These are phyloP conservation scores for Mikania micrantha DNA, from an alignment of 129 eudicot species.

Conservation along the genomic window DNA sequence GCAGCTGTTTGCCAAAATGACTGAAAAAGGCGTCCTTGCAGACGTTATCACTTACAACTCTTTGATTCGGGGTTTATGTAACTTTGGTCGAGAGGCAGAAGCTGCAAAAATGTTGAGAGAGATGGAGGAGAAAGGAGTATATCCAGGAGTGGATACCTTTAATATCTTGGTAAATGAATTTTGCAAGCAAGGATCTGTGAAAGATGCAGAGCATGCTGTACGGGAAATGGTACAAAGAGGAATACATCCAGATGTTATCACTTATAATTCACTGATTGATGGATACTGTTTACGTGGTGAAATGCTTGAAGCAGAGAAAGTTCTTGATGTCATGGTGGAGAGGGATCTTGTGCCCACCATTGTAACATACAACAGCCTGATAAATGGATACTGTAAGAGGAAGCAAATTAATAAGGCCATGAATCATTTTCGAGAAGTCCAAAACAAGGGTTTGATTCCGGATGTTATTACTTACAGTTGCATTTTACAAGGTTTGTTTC, in stretches of 20 bases:
- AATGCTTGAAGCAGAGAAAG: constrained; percentile 20
- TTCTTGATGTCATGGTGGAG: constrained; percentile 16
- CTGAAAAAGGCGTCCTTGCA: constrained; percentile 22
- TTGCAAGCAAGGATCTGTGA: constrained; percentile 20
- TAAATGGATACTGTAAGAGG: too few relatives aligned
- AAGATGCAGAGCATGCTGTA: constrained; percentile 21
- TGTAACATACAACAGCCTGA: too few relatives aligned
- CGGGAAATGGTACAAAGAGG: constrained; percentile 10
- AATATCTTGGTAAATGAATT: neutral
- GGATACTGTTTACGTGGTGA: too few relatives aligned
- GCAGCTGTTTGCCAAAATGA: neutral
- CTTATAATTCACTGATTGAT: constrained; percentile 20
- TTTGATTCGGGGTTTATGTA: constrained; percentile 16
- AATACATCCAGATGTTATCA: constrained; percentile 11
- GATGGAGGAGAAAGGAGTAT: neutral
- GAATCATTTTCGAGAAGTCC: too few relatives aligned
- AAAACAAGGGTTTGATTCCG: too few relatives aligned
- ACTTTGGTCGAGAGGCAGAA: neutral
- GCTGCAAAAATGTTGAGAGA: neutral
- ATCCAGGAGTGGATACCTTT: neutral
- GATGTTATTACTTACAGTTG: too few relatives aligned
- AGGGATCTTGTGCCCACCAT: too few relatives aligned
- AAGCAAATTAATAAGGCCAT: too few relatives aligned
- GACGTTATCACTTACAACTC: constrained; percentile 32
- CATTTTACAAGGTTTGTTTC: constrained; percentile 24